Percentiles rank a stretch among this genome's conserved stretches.
These are phyloP conservation scores for Xylaria sp. DNA, from an alignment of 2,329 filamentous ascomycete species.

Conservation along the genomic window DNA sequence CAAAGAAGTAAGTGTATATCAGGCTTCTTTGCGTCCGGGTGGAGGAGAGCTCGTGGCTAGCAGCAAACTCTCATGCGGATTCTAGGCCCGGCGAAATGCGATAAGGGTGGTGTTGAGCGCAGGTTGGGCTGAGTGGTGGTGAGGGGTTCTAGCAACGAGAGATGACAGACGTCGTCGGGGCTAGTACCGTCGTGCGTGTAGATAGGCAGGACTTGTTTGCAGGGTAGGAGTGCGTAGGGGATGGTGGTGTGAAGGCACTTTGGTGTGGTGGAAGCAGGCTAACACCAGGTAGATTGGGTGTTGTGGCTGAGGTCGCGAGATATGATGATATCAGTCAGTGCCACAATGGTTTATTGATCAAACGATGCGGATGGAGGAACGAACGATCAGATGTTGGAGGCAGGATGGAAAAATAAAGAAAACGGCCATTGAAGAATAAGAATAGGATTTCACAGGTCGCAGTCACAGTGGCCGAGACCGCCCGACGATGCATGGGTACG, in stretches of 20 bases:
- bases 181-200: too few species aligned
- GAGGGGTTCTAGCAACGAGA: too few species aligned
- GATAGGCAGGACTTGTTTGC: too few species aligned
- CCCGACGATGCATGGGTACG: constrained; percentile 33
- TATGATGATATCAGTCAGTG: constrained; percentile 29
- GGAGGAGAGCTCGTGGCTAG: background rate
- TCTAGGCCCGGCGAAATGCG: background rate
- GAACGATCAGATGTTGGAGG: constrained; percentile 21
- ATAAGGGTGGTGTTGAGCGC: background rate
- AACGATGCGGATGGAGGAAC: constrained; percentile 23
- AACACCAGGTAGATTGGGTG: constrained; percentile 1
- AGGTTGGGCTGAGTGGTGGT: background rate
- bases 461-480: constrained; percentile 36
- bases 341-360: constrained; percentile 24
- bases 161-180: too few species aligned
- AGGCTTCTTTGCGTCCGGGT: background rate
- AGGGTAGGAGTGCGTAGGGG: background rate
- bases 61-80: background rate
- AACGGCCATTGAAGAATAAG: constrained; percentile 29
- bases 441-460: constrained; percentile 19
- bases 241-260: background rate
- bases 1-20: background rate
- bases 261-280: background rate
- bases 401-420: constrained; percentile 18
- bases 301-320: constrained; percentile 18